A percentile compares a stretch with the other conserved stretches of the same genome.
These are phyloP conservation scores for Pyricularia grisea DNA, from an alignment of 2,329 filamentous ascomycete genomes.

Conservation along the genomic window DNA sequence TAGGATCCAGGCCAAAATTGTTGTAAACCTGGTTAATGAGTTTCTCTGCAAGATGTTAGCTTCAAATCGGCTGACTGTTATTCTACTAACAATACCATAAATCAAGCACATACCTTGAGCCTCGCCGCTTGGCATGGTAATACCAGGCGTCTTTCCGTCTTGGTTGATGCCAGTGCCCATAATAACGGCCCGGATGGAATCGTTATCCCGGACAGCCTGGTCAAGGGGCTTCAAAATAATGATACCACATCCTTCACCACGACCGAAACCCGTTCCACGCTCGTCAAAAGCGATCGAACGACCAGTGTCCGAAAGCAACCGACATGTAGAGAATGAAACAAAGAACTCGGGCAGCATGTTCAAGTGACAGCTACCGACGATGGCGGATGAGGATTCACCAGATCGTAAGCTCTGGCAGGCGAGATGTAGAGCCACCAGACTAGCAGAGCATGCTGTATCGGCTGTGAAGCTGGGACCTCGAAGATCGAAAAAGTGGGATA, in stretches of 20 bases:
- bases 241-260: slow-evolving; percentile 49
- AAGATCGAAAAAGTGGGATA: slow-evolving; percentile 47
- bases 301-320: slow-evolving; percentile 40
- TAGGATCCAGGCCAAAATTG: slow-evolving; percentile 25
- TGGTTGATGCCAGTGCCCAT: slow-evolving; percentile 40
- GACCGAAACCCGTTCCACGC: slow-evolving; percentile 40
- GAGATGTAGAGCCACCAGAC: slow-evolving; percentile 37
- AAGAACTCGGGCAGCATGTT: slow-evolving; percentile 38
- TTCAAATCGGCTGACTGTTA: too few relatives aligned
- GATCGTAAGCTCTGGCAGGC: slow-evolving; percentile 38
- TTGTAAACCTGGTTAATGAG: slow-evolving; percentile 34
- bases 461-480: slow-evolving; percentile 41
- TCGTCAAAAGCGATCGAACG: slow-evolving; percentile 42
- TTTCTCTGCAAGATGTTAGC: neutral
- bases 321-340: slow-evolving; percentile 34
- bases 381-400: slow-evolving; percentile 34
- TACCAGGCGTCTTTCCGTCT: slow-evolving; percentile 46
- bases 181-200: slow-evolving; percentile 43
- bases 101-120: slow-evolving; percentile 37
- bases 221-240: slow-evolving; percentile 48
- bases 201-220: slow-evolving; percentile 43
- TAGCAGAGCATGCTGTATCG: slow-evolving; percentile 43
- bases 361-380: slow-evolving; percentile 38
- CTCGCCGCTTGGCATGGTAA: slow-evolving; percentile 44
- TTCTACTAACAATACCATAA: neutral